Evolutionary conservation across 768 basidiomycete genomes (phyloP).

Genomic region (Serpula lacrymans): DNA sequence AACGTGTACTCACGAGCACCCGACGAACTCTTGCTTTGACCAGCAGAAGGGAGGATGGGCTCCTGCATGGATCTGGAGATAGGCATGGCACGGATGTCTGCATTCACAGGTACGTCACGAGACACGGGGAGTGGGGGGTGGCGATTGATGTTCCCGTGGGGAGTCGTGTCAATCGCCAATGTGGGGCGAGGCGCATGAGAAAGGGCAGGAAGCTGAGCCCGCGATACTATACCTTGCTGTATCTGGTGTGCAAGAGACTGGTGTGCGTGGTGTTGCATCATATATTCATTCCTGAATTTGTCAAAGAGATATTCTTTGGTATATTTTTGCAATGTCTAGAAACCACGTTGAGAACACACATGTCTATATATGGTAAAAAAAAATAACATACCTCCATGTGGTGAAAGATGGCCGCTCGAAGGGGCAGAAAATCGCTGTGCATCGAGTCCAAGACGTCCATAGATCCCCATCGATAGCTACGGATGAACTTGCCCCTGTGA

Average conservation of each 20-base stretch:
- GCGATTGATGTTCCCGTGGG: slow-evolving; percentile 41
- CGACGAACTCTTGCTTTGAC: slow-evolving; percentile 28
- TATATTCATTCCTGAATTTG: slow-evolving; percentile 65
- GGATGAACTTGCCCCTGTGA: slow-evolving; percentile 58
- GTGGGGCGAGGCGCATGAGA: slow-evolving; percentile 49
- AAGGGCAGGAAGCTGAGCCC: slow-evolving; percentile 22
- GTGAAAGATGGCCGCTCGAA: slow-evolving; percentile 79
- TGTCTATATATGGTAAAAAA: slow-evolving; percentile 9
- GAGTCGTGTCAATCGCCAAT: slow-evolving; percentile 60
- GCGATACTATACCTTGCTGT: slow-evolving; percentile 34
- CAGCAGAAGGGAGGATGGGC: slow-evolving; percentile 18
- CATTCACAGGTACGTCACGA: slow-evolving; percentile 44
- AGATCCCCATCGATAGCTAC: slow-evolving; percentile 81
- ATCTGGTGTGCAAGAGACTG: slow-evolving; percentile 44
- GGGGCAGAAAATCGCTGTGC: slow-evolving; percentile 77
- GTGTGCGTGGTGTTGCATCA: slow-evolving; percentile 48
- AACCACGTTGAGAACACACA: slow-evolving; percentile 16
- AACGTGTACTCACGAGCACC: slow-evolving; percentile 35
- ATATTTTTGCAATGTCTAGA: slow-evolving; percentile 80
- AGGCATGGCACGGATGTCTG: slow-evolving; percentile 42
- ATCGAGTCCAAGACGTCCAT: slow-evolving; percentile 75
- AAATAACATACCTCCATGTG: slow-evolving; percentile 73
- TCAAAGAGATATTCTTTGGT: slow-evolving; percentile 81
- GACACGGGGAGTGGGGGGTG: slow-evolving; percentile 44
- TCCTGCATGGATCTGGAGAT: slow-evolving; percentile 40